These are phyloP conservation scores for Durusdinium trenchii DNA, from an alignment of 73 alveolate species.

Conservation along the genomic window DNA sequence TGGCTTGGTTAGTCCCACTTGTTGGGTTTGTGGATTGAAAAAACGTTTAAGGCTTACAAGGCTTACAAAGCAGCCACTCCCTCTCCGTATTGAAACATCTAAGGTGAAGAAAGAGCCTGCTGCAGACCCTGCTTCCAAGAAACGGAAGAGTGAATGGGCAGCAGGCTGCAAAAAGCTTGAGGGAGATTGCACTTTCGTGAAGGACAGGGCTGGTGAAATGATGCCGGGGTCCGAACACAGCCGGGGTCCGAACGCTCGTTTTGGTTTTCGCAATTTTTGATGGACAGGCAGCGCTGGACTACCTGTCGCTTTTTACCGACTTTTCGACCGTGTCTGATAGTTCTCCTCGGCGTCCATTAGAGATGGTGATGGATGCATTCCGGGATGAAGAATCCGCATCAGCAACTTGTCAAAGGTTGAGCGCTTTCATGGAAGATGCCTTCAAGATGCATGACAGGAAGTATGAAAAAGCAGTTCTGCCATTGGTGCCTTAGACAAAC, in stretches of 20 bases:
- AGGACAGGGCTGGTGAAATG: background rate
- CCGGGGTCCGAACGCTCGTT: too few species aligned
- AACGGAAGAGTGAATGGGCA: background rate
- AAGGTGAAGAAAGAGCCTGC: background rate
- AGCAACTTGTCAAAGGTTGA: background rate
- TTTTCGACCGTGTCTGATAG: background rate
- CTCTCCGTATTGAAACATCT: background rate
- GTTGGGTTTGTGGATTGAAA: background rate
- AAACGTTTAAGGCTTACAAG: background rate
- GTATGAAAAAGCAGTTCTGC: background rate
- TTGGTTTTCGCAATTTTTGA: too few species aligned
- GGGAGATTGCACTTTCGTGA: background rate
- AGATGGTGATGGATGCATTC: conserved; percentile 1
- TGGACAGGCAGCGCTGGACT: background rate
- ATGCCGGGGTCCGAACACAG: background rate
- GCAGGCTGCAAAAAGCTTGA: background rate
- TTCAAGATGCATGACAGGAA: background rate
- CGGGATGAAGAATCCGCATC: background rate
- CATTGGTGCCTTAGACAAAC: background rate
- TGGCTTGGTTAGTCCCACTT: background rate
- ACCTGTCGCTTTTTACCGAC: background rate
- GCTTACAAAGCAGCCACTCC: background rate
- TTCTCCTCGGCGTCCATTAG: background rate
- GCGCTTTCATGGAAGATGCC: background rate
- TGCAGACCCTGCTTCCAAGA: background rate